phyloP scores from a whole-genome alignment of 202 grass and related monocot genomes.

The Brachypodium distachyon region DNA sequence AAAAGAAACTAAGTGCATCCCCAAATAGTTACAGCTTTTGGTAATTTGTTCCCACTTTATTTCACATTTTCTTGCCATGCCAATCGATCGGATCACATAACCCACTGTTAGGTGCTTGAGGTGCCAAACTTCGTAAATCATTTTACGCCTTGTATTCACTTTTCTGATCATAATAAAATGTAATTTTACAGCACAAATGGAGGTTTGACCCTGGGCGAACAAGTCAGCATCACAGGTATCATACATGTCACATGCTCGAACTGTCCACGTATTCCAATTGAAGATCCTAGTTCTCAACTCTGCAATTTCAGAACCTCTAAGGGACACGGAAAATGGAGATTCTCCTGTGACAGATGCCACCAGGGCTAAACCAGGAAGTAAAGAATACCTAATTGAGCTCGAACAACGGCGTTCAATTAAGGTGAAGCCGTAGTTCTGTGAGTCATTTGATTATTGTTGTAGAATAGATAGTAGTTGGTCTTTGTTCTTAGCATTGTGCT shows the following conservation, averaged over 20 bases:
- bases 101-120: background rate
- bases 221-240: slow-evolving; percentile 27
- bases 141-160: background rate
- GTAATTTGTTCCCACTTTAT: slow-evolving; percentile 22
- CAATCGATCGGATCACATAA: background rate
- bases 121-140: background rate
- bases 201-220: slow-evolving; percentile 14
- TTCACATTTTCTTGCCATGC: background rate
- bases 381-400: slow-evolving; percentile 69
- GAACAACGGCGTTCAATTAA: slow-evolving; percentile 89
- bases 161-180: background rate
- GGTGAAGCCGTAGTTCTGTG: slow-evolving; percentile 20
- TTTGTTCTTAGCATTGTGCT: background rate
- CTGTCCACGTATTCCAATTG: too few species aligned
- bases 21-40: slow-evolving; percentile 26
- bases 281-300: slow-evolving; percentile 7
- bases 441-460: too few species aligned
- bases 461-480: background rate
- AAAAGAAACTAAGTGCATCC: slow-evolving; percentile 59
- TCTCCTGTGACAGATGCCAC: background rate
- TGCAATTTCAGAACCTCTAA: slow-evolving; percentile 26
- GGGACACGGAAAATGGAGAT: slow-evolving; percentile 55
- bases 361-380: slow-evolving; percentile 78
- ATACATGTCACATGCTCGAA: background rate
- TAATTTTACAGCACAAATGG: slow-evolving; percentile 25